Conservation (phyloP, 1,139 yeast genomes). For the Blastobotrys serpentis region DNA sequence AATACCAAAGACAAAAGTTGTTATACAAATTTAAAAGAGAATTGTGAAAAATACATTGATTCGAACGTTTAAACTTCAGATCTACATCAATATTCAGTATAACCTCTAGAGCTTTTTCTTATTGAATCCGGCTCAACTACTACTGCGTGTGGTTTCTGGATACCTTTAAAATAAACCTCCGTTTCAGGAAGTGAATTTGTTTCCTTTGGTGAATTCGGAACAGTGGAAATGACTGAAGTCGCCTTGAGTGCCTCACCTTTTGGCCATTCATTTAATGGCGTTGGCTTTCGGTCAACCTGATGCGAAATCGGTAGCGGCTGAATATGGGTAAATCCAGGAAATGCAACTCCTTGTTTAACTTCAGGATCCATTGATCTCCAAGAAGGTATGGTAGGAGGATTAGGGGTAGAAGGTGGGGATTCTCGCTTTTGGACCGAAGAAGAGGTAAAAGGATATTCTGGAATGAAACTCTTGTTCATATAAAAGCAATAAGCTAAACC, state of each 20-base stretch:
- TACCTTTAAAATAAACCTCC: background rate
- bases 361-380: background rate
- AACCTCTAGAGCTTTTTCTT: constrained; percentile 5
- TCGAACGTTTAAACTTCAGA: too few relatives aligned
- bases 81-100: background rate
- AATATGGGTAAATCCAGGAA: constrained; percentile 1
- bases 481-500: constrained; percentile 26
- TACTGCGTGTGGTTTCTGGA: background rate
- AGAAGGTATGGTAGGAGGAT: background rate
- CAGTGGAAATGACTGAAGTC: background rate
- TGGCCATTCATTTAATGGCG: constrained; percentile 6
- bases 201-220: background rate
- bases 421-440: too few relatives aligned
- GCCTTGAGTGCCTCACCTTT: background rate
- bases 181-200: background rate
- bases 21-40: background rate
- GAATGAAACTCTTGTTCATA: background rate
- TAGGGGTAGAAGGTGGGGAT: background rate
- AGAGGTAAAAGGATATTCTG: too few relatives aligned
- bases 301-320: background rate
- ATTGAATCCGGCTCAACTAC: background rate
- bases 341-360: constrained; percentile 5
- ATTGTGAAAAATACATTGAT: too few relatives aligned
- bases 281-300: background rate
- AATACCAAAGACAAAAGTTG: background rate